phyloP scores from a whole-genome alignment of 208 protist species.

The Naegleria fowleri region DNA sequence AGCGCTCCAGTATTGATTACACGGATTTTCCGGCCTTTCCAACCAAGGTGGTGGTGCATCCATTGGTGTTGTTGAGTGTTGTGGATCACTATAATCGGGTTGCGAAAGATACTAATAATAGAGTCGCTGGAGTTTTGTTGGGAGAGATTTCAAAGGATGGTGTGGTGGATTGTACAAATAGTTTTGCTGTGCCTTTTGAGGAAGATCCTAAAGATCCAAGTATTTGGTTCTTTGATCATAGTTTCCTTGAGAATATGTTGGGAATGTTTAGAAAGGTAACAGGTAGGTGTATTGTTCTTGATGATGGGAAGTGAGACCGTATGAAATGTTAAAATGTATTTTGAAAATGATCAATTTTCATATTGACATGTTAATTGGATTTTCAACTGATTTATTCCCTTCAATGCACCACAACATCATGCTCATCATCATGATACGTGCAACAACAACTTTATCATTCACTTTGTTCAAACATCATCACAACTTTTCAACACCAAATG shows the following conservation, averaged over 20 bases:
- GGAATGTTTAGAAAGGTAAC: slow-evolving; percentile 97
- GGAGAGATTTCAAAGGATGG: slow-evolving; percentile 62
- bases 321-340: too few species aligned
- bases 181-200: slow-evolving; percentile 96
- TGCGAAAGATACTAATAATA: slow-evolving; percentile 73
- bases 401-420: too few species aligned
- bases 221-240: slow-evolving; percentile 98
- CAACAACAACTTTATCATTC: too few species aligned
- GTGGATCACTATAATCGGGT: slow-evolving; percentile 99
- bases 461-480: too few species aligned
- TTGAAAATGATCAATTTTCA: too few species aligned
- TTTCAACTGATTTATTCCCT: too few species aligned
- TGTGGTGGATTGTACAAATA: slow-evolving; percentile 70
- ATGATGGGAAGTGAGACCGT: background rate
- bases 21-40: slow-evolving; percentile 5
- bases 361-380: too few species aligned
- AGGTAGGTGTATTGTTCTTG: slow-evolving; percentile 38
- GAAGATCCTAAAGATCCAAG: slow-evolving; percentile 90
- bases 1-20: background rate
- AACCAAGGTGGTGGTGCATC: slow-evolving; percentile 88
- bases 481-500: too few species aligned
- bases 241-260: slow-evolving; percentile 92
- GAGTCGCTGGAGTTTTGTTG: slow-evolving; percentile 93
- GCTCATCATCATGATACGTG: too few species aligned
- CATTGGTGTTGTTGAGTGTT: slow-evolving; percentile 94